phyloP scores from a whole-genome alignment of 2,329 filamentous ascomycete genomes.

The Diaporthe aspalathi region DNA sequence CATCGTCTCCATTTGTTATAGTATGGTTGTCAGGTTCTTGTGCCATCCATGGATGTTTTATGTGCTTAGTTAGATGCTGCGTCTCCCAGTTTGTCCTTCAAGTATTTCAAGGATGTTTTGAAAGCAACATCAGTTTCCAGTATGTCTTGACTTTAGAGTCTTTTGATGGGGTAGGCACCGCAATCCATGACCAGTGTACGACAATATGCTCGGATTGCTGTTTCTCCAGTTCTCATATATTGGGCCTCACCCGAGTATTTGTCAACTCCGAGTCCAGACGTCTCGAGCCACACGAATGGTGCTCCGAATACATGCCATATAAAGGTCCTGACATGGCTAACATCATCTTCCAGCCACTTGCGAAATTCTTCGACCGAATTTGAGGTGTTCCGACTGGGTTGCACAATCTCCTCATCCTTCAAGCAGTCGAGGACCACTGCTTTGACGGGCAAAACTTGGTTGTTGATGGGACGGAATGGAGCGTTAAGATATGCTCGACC shows the following conservation, averaged over 20 bases:
- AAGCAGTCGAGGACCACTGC: not conserved
- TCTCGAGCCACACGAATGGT: not conserved
- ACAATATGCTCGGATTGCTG: not conserved
- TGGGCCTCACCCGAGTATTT: not conserved
- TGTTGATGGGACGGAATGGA: not conserved
- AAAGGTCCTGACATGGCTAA: not conserved
- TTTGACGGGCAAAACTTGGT: not conserved
- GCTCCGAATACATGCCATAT: not conserved
- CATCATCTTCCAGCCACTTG: not conserved
- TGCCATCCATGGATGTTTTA: not conserved
- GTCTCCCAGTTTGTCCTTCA: not conserved
- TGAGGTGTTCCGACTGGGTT: not conserved
- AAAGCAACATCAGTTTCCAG: not conserved
- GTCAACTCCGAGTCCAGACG: not conserved
- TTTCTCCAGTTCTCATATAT: not conserved
- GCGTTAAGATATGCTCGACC: not conserved
- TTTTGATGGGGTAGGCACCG: not conserved
- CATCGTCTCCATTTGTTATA: not conserved
- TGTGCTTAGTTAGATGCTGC: not conserved
- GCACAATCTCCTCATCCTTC: not conserved
- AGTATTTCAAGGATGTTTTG: not conserved
- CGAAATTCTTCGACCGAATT: not conserved
- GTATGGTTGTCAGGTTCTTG: not conserved
- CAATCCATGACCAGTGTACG: not conserved
- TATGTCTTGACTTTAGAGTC: not conserved